These are phyloP conservation scores for Helicocarpus griseus DNA, from an alignment of 2,329 filamentous ascomycete genomes.

Conservation along the genomic window DNA sequence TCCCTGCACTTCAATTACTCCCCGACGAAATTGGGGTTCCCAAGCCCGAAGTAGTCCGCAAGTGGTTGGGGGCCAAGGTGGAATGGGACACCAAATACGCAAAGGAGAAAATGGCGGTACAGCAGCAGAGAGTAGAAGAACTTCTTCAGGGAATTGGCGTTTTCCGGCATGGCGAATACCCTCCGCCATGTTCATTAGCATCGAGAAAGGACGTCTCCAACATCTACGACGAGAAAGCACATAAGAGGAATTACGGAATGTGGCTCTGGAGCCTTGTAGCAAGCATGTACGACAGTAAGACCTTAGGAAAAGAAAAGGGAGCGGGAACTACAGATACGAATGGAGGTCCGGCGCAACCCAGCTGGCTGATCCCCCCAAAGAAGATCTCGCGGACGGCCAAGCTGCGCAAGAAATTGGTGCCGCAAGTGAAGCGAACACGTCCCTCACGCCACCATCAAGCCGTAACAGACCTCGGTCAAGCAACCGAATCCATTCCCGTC, in stretches of 20 bases:
- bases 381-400: neutral
- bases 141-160: constrained; percentile 61
- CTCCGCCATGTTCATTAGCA: constrained; percentile 75
- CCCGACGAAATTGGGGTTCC: constrained; percentile 63
- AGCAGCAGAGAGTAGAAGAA: constrained; percentile 64
- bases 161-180: constrained; percentile 61
- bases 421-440: constrained; percentile 1
- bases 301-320: constrained; percentile 36
- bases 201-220: constrained; percentile 38
- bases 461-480: constrained; percentile 18
- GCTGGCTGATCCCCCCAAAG: neutral
- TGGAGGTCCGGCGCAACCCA: neutral
- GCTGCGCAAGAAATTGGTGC: neutral
- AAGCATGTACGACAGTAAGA: constrained; percentile 74
- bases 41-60: constrained; percentile 67
- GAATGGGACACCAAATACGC: constrained; percentile 67
- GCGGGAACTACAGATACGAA: neutral
- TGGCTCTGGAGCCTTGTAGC: constrained; percentile 82
- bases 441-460: constrained; percentile 5
- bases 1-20: constrained; percentile 57
- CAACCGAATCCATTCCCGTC: constrained; percentile 7
- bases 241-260: constrained; percentile 60
- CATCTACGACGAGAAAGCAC: constrained; percentile 44
- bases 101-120: constrained; percentile 58
- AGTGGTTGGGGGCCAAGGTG: constrained; percentile 69